Evolutionary conservation across 2,329 filamentous ascomycete genomes (phyloP).

Genomic region (Epichloe amarillans): DNA sequence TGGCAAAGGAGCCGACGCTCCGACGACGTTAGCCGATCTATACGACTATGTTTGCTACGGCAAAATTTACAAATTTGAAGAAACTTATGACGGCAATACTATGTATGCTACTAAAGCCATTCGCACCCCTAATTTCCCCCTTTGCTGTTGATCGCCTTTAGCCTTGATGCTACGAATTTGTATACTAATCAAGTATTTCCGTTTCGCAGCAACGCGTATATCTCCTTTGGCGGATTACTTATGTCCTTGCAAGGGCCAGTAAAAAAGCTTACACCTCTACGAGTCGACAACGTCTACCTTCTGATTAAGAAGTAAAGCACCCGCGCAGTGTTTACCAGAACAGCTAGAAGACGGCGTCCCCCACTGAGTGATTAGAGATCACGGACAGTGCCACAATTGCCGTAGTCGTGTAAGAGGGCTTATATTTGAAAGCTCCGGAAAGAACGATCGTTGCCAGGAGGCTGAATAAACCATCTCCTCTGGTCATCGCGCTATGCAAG

Average conservation of each 20-base stretch:
- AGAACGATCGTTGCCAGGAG: background rate
- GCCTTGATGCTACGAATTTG: background rate
- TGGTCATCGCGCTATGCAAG: background rate
- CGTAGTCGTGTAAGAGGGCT: background rate
- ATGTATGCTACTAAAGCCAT: constrained; percentile 42
- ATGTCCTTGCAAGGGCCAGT: constrained; percentile 88
- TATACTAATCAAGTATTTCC: constrained; percentile 1
- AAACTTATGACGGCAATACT: constrained; percentile 62
- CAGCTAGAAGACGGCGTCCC: background rate
- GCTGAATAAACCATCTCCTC: background rate
- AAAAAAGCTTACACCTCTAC: constrained; percentile 81
- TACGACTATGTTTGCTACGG: constrained; percentile 83
- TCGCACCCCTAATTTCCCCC: background rate
- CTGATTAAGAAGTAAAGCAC: constrained; percentile 62
- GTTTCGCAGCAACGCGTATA: constrained; percentile 65
- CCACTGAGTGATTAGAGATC: background rate
- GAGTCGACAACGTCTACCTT: constrained; percentile 89
- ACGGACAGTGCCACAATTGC: background rate
- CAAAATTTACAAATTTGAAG: constrained; percentile 81
- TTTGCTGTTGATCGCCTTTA: background rate
- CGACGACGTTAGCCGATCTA: constrained; percentile 57
- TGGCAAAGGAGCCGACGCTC: constrained; percentile 36
- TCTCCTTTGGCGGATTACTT: constrained; percentile 85
- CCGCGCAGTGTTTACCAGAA: background rate
- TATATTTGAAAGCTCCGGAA: background rate